These are phyloP conservation scores for Boletus eberwhitei DNA, from an alignment of 768 basidiomycete species.

Conservation along the genomic window DNA sequence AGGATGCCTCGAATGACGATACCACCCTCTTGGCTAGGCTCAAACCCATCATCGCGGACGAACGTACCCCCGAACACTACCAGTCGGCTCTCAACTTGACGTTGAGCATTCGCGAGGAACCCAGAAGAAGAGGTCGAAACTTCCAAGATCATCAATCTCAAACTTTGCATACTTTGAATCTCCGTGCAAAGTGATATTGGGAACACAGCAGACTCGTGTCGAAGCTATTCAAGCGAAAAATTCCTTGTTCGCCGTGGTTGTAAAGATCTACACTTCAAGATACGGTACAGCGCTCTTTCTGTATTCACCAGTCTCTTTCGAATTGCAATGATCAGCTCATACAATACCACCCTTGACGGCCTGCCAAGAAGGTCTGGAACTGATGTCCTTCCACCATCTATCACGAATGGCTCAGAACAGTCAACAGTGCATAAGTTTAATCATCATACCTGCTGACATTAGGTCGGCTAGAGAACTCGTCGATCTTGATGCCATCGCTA, in stretches of 20 bases:
- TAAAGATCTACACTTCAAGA: no score
- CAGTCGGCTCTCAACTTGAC: slow-evolving; percentile 44
- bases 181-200: no score
- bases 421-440: no score
- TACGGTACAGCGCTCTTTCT: background rate
- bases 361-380: slow-evolving; percentile 42
- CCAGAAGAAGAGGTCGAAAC: slow-evolving; percentile 43
- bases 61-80: slow-evolving; percentile 42
- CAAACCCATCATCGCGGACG: no score
- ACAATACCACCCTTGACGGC: slow-evolving; percentile 37
- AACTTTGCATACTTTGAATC: no score
- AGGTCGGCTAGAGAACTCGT: slow-evolving; percentile 16
- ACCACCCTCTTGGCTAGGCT: slow-evolving; percentile 44
- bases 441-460: slow-evolving; percentile 19
- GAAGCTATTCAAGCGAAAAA: no score
- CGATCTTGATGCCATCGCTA: background rate
- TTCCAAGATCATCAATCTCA: no score
- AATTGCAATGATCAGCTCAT: background rate
- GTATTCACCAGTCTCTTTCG: background rate
- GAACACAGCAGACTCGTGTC: no score
- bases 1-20: slow-evolving; percentile 37
- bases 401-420: background rate
- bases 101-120: slow-evolving; percentile 42
- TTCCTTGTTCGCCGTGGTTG: no score
- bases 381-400: slow-evolving; percentile 51